These are phyloP conservation scores for Umbelopsis isabellina DNA, from an alignment of 192 early-diverging fungal genomes.

Conservation along the genomic window DNA sequence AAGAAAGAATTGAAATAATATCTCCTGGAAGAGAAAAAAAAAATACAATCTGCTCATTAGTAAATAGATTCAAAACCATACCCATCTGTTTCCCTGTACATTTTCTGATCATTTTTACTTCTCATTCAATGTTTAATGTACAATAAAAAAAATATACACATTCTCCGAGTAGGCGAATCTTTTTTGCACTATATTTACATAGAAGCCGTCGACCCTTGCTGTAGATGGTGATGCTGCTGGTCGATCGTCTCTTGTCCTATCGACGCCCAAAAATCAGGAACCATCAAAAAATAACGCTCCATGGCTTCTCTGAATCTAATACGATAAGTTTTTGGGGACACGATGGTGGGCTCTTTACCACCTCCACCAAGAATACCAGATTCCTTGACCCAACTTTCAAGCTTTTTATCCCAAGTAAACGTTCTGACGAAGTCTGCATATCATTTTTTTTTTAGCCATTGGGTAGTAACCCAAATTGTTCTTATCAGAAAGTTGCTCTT, in stretches of 20 bases:
- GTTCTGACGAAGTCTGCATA: conserved; percentile 88
- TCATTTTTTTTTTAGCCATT: background rate
- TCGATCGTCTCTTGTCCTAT: background rate
- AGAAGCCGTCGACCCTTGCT: background rate
- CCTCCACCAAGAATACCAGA: conserved; percentile 88
- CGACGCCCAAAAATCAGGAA: conserved; percentile 65
- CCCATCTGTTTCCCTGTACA: conserved; percentile 12
- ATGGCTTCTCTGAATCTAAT: conserved; percentile 93
- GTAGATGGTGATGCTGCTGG: conserved; percentile 20
- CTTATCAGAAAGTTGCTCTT: background rate
- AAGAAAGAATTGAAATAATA: background rate
- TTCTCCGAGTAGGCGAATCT: background rate
- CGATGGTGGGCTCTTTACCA: conserved; percentile 91
- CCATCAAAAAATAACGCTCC: conserved; percentile 87
- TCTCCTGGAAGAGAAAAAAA: no score
- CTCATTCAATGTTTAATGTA: background rate
- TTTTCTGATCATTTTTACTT: background rate
- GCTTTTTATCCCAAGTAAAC: conserved; percentile 98
- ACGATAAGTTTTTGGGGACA: conserved; percentile 94
- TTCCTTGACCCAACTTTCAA: conserved; percentile 99
- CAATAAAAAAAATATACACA: background rate
- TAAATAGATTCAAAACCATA: background rate
- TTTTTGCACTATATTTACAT: background rate
- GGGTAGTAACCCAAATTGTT: background rate
- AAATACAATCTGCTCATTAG: no score